Evolutionary conservation across 306 rosid species (phyloP), one percentile per base, ranked within the genome.

Genomic region (Quercus engelmannii): DNA sequence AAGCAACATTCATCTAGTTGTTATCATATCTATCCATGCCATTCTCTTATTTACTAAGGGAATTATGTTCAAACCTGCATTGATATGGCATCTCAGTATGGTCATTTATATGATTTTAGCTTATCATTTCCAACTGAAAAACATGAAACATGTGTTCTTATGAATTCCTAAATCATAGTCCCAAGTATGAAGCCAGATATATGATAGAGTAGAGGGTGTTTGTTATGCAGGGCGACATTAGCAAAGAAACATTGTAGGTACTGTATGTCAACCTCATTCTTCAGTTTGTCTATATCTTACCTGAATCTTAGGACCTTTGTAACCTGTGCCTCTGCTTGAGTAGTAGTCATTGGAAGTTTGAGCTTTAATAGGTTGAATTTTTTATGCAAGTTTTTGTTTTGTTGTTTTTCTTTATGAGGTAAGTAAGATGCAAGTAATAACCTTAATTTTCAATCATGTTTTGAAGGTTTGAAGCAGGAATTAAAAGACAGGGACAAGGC

Each of bases 381-480:
- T 67, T 3, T 5, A 67, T 33, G 23, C 3, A 31, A 67, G 25
- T 67, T 64, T 64, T 30, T 65, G 33, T 7, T 6, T 14, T 64
- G 31, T 30, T 38, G 5, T 20, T 46, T 72, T 74, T 72, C 4
- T 26, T 68, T 33, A 17, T 5, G 3, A 2, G 17, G 12, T 17
- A 17, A 38, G 25, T 26, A 6, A 72, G 69, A 17, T 52, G 65
- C 6, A 26, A 55, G 25, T 43, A 49, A 49, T 76, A 5, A 83
- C 30, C 41, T 35, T 11, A 30, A 62, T 57, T 49, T 21, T 63
- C 19, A 17, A 55, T 3, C 35, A 74, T 75, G 70, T 74, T 81
- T 54, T 71, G 84, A 84, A 92, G 99, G 92, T 82, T 90, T 89
- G 86, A 88, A 79, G 87, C 79, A 72, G 38, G 94, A 87, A 76